phyloP scores from a whole-genome alignment of 805 yeast genomes.

The Kurtzmaniella cleridarum region DNA sequence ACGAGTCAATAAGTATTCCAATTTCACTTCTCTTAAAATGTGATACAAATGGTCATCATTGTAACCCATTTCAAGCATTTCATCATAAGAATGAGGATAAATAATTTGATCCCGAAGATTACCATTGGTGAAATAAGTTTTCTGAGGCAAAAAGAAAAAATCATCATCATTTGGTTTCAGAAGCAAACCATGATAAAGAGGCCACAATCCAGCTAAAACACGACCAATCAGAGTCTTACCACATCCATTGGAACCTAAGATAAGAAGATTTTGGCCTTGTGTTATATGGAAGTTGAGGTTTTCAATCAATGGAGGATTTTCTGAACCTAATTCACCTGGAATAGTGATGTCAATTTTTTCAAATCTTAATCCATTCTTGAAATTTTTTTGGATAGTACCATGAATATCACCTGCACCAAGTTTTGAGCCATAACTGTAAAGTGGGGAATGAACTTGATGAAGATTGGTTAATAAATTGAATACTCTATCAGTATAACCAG shows the following conservation, averaged over 20 bases:
- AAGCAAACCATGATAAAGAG: conserved; percentile 74
- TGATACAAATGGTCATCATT: conserved; percentile 65
- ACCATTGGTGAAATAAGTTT: conserved; percentile 77
- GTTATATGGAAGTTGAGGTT: conserved; percentile 57
- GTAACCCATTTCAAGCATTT: conserved; percentile 67
- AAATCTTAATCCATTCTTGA: conserved; percentile 66
- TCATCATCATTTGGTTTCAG: conserved; percentile 71
- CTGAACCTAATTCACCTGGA: conserved; percentile 60
- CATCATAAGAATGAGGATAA: conserved; percentile 75
- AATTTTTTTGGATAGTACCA: conserved; percentile 78
- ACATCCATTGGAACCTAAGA: conserved; percentile 82
- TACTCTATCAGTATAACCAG: conserved; percentile 86
- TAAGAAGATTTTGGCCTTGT: conserved; percentile 64
- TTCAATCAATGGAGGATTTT: conserved; percentile 54
- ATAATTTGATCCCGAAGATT: conserved; percentile 87
- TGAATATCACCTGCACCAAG: conserved; percentile 44
- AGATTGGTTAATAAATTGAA: conserved; percentile 69
- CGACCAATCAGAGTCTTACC: conserved; percentile 88
- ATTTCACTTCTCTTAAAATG: conserved; percentile 67
- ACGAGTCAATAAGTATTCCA: conserved; percentile 74
- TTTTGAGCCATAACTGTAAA: conserved; percentile 45
- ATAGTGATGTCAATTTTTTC: conserved; percentile 79
- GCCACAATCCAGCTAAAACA: conserved; percentile 87
- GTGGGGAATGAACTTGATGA: conserved; percentile 73
- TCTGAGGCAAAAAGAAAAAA: conserved; percentile 77